Evolutionary conservation across 2,329 filamentous ascomycete species (phyloP), one percentile per base, ranked within the genome.

Genomic region (Colletotrichum incanum): DNA sequence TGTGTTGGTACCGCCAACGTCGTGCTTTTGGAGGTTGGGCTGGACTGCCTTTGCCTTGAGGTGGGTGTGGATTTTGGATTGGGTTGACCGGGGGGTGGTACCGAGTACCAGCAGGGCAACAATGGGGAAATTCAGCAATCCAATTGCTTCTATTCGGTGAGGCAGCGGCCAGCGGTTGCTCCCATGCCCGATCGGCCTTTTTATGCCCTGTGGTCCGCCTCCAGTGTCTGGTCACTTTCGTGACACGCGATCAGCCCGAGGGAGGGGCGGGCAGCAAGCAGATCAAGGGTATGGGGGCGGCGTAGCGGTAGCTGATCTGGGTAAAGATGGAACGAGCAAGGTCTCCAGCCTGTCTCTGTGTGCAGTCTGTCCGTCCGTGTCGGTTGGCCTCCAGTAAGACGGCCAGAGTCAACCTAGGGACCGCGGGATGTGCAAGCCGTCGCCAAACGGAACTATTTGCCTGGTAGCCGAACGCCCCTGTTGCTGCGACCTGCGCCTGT

Each of bases 361-460:
- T 69, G 52, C 43, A 41, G 23, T 54, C 54, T 56, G 54, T 23
- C 31, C 6, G 54, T 23, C 31, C 6, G 49, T 18, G 49, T 28
- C 49, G 26, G 16, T 52, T 28, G 49, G 26, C 41, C 41, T 43
- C 41, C 41, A 14, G 14, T 43, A 43, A 43, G 41, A 43, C 11
- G 41, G 14, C 14, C 14, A 14, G 41, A 18, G 11, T 43, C 5
- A 6, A 5, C 20, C n/a, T 49, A 9, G 49, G 47, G 23, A 14
- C 45, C 5, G 62, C 45, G 52, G 69, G 65, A 64, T 60, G 52
- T 45, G 69, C 54, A 69, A 55, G 41, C 69, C 65, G 69, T 72
- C 59, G 69, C 59, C 65, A 65, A 54, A 65, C 59, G 69, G 69
- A 72, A 72, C 37, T 37, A 54, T 59, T 69, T 72, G 69, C 69